Evolutionary conservation across 2,329 filamentous ascomycete genomes (phyloP).

Genomic region (Colletotrichum abscissum): DNA sequence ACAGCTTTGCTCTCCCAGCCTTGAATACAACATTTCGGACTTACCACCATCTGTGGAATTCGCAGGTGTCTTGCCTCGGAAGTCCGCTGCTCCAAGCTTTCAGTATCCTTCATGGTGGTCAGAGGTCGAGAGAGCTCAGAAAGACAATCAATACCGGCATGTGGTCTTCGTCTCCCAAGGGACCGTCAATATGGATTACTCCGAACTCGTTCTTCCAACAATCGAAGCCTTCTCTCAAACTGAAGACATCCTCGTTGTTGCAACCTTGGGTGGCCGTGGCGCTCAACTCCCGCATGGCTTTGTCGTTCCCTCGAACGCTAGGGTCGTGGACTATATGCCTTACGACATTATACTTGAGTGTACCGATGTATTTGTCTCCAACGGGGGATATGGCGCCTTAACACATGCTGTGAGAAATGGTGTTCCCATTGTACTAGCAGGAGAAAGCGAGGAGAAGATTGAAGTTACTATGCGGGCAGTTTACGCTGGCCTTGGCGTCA

Average conservation of each 20-base stretch:
- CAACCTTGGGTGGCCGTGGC: conserved; percentile 42
- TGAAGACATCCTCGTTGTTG: conserved; percentile 50
- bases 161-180: conserved; percentile 61
- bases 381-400: conserved; percentile 61
- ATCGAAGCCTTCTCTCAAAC: conserved; percentile 53
- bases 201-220: conserved; percentile 57
- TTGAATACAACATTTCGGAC: conserved; percentile 52
- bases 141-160: conserved; percentile 14
- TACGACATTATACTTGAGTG: conserved; percentile 59
- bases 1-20: conserved; percentile 50
- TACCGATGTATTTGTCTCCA: conserved; percentile 58
- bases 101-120: conserved; percentile 57
- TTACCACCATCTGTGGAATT: conserved; percentile 53
- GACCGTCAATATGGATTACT: conserved; percentile 52
- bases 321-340: conserved; percentile 59
- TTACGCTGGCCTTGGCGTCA: conserved; percentile 56
- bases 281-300: conserved; percentile 25
- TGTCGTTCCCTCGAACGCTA: conserved; percentile 50
- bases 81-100: conserved; percentile 42
- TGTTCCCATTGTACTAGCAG: conserved; percentile 59
- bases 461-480: conserved; percentile 54
- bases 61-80: conserved; percentile 53
- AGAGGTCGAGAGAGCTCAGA: conserved; percentile 45
- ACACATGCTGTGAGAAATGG: conserved; percentile 56
- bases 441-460: conserved; percentile 53